phyloP scores from a whole-genome alignment of 2,329 filamentous ascomycete species.

The Bretziella fagacearum region DNA sequence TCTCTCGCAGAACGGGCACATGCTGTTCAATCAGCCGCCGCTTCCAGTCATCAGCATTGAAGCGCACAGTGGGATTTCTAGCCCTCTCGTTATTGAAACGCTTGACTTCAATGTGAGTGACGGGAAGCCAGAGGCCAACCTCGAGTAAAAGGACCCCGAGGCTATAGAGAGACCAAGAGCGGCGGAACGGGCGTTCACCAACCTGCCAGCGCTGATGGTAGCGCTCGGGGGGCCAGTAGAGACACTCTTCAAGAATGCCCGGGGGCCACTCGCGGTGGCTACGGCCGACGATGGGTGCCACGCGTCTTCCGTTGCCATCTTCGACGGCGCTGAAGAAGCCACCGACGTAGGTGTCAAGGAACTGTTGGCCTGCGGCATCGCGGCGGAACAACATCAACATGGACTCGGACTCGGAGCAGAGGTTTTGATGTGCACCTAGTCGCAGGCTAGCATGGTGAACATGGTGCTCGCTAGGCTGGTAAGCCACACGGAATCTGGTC shows the following conservation, averaged over 20 bases:
- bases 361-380: background rate
- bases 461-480: background rate
- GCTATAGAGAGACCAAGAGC: background rate
- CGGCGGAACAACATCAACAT: background rate
- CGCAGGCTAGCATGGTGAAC: background rate
- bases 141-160: background rate
- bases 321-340: background rate
- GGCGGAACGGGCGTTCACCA: background rate
- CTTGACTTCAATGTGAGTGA: background rate
- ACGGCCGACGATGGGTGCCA: background rate
- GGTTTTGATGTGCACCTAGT: background rate
- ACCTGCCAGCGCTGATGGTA: background rate
- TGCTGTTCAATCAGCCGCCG: background rate
- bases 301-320: background rate
- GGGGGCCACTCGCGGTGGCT: background rate
- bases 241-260: background rate
- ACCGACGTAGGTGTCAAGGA: background rate
- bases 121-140: background rate
- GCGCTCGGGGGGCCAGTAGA: background rate
- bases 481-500: too few species aligned
- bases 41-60: background rate
- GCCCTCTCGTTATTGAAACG: background rate
- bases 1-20: background rate
- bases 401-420: background rate
- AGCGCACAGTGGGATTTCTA: background rate